phyloP scores from a whole-genome alignment of 192 early-diverging fungal species.

The Coemansia sp. region DNA sequence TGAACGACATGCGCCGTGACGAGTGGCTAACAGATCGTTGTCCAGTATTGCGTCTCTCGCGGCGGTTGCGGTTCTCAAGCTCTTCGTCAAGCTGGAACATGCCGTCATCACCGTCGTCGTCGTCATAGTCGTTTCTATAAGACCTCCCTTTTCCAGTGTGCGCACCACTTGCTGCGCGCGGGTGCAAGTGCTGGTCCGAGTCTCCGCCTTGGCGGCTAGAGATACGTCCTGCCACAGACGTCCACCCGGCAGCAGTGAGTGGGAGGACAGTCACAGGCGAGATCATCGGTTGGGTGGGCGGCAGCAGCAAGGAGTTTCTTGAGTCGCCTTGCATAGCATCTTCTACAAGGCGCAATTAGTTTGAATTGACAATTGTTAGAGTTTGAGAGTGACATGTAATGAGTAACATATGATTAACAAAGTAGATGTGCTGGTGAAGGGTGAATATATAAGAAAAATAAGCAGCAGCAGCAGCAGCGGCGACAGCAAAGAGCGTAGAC shows the following conservation, averaged over 20 bases:
- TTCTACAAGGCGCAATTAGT: conserved; percentile 3
- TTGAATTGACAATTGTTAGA: not conserved
- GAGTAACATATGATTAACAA: not conserved
- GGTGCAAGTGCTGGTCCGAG: not conserved
- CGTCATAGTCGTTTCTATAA: conserved; percentile 5
- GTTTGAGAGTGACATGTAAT: not conserved
- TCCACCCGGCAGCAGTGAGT: conserved; percentile 30
- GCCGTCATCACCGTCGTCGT: conserved; percentile 65
- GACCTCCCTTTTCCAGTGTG: not conserved
- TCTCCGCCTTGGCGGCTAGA: conserved; percentile 10
- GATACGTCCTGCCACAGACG: conserved; percentile 29
- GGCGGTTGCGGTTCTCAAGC: conserved; percentile 58
- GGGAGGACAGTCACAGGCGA: conserved; percentile 18
- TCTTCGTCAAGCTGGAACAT: conserved; percentile 84
- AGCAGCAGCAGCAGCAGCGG: not conserved
- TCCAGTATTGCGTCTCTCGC: conserved; percentile 29
- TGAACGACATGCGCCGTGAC: conserved; percentile 32
- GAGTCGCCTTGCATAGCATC: not conserved
- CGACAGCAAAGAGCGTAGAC: not conserved
- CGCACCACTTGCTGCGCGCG: not conserved
- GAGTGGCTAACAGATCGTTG: conserved; percentile 30
- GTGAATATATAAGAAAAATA: not conserved
- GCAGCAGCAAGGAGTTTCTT: conserved; percentile 9
- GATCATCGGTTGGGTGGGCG: conserved; percentile 36
- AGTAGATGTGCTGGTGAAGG: conserved; percentile 2